A percentile compares a stretch with the other conserved stretches of the same genome.
These are phyloP conservation scores for Pseudogymnoascus sp. DNA, from an alignment of 2,329 filamentous ascomycete genomes.

Conservation along the genomic window DNA sequence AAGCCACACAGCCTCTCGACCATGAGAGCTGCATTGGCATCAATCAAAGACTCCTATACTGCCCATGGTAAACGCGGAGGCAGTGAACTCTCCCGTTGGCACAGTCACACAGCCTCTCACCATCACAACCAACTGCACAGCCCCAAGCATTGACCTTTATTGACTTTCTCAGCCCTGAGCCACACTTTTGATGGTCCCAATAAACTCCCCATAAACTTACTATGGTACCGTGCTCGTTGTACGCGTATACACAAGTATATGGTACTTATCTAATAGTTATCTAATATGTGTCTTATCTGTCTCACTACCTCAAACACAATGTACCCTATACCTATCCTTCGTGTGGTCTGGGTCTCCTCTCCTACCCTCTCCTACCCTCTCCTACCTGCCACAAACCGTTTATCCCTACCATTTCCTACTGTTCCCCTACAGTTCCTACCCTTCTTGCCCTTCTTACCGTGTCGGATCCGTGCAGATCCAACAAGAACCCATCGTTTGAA, in stretches of 20 bases:
- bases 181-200: background rate
- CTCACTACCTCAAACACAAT: background rate
- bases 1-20: background rate
- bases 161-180: background rate
- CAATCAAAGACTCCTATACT: no score
- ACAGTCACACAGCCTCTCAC: background rate
- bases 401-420: constrained; percentile 14
- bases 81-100: background rate
- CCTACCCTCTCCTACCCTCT: constrained; percentile 3
- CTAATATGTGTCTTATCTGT: background rate
- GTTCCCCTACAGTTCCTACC: constrained; percentile 6
- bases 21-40: no score
- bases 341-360: constrained; percentile 11
- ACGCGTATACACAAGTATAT: background rate
- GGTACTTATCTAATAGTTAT: background rate
- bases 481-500: constrained; percentile 8
- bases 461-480: constrained; percentile 15
- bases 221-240: background rate
- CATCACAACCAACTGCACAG: background rate
- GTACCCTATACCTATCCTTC: background rate
- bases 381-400: constrained; percentile 15
- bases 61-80: background rate
- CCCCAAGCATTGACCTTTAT: background rate
- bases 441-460: constrained; percentile 11
- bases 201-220: background rate